Base-by-base conservation (phyloP, 2,329 filamentous ascomycete species). In the Ceratocystis diversiconidia region DNA sequence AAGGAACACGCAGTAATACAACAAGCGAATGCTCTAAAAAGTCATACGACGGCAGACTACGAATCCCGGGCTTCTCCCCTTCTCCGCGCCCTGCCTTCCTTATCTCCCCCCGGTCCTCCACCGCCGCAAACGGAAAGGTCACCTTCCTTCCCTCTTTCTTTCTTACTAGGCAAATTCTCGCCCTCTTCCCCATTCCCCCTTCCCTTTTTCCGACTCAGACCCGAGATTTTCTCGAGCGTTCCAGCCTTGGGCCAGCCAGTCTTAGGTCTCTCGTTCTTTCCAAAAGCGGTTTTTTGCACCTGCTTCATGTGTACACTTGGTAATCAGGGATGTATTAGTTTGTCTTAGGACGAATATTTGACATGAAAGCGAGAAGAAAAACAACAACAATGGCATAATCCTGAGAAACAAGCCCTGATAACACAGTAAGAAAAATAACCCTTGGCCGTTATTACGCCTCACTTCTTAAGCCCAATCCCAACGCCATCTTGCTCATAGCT, bases 401-500 rank as follows among this genome's bases (percentile, higher is more conserved):
- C 36, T 41, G 36, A 41, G 36, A 41, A 41, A 15, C 36, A 41
- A 41, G 36, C 36, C 10, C 36, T 4, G 10, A 15, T 41, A 15
- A 12, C 36, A 41, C 36, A 12, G 36, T 41, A 41, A 41, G 36
- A 41, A 41, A 41, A 41, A 4, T 50, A 25, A 6, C 61, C 22
- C n/a, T 17, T 30, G 5, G 10, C 22, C 50, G 28, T 19, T 41
- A 57, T 52, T 59, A n/a, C 28, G 41, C 61, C 22, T 22, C 41
- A 3, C 61, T 22, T n/a, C 19, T 25, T 15, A 17, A 44, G 36
- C 36, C 32, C n/a, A 17, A 15, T 25, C 30, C 6, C 25, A 52
- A 1, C 28, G 19, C 7, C 85, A 30, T 15, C 36, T 41, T 28
- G 22, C 46, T 74, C 85, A 97, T 75, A 99, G 74, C 82, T 96